Percentiles rank a stretch among this genome's conserved stretches.
phyloP scores from a whole-genome alignment of 768 basidiomycete species.

The Tricholoma matsutake region DNA sequence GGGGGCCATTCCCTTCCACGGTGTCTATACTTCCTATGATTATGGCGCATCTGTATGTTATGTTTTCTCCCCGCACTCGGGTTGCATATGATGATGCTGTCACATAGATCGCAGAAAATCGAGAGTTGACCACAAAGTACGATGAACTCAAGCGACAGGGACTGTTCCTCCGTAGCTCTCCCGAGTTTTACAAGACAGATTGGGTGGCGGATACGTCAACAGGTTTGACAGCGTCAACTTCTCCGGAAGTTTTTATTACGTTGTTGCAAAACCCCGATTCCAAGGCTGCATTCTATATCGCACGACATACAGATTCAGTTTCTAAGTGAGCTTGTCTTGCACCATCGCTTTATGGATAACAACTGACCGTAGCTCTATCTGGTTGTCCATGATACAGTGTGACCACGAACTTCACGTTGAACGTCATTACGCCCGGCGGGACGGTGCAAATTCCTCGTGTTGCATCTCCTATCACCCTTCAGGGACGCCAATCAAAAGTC shows the following conservation, averaged over 20 bases:
- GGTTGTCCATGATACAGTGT: constrained; percentile 28
- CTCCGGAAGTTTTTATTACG: constrained; percentile 54
- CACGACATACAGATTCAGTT: constrained; percentile 63
- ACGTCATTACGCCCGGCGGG: constrained; percentile 51
- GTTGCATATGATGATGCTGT: background rate
- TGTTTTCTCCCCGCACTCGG: background rate
- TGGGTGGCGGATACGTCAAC: constrained; percentile 62
- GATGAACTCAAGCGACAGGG: constrained; percentile 77
- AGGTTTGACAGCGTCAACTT: constrained; percentile 38
- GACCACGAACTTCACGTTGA: constrained; percentile 55
- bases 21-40: constrained; percentile 79
- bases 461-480: constrained; percentile 51
- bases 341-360: background rate
- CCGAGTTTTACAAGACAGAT: constrained; percentile 78
- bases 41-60: constrained; percentile 60
- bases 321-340: constrained; percentile 48
- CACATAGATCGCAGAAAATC: constrained; percentile 56
- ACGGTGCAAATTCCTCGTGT: constrained; percentile 54
- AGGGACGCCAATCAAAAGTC: constrained; percentile 72
- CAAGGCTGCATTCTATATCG: constrained; percentile 63
- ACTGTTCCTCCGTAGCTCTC: constrained; percentile 75
- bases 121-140: constrained; percentile 65
- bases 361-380: background rate
- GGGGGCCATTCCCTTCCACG: constrained; percentile 78
- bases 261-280: constrained; percentile 68